Evolutionary conservation across 805 yeast genomes (phyloP).

Genomic region (Saccharomycopsis lassenensis): DNA sequence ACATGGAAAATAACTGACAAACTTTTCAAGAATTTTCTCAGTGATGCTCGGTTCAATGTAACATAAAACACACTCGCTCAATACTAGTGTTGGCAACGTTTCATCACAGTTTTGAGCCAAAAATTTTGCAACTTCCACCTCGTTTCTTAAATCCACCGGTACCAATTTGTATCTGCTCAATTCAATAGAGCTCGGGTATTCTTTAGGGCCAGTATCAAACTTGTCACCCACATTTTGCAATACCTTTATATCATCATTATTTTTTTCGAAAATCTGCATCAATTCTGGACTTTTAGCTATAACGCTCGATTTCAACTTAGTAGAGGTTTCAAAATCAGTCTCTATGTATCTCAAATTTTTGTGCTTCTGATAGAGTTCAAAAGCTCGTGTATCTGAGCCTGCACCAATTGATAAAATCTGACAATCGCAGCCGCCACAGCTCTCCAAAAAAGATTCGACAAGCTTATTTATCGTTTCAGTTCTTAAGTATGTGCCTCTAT

Average conservation of each 20-base stretch:
- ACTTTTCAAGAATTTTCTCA: conserved; percentile 31
- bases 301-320: conserved; percentile 38
- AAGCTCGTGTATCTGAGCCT: conserved; percentile 68
- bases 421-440: conserved; percentile 12
- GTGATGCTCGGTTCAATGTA: conserved; percentile 47
- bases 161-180: conserved; percentile 38
- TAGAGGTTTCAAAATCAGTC: conserved; percentile 50
- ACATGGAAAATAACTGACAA: conserved; percentile 24
- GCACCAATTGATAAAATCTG: conserved; percentile 69
- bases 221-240: neutral
- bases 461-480: conserved; percentile 33
- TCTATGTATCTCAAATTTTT: conserved; percentile 39
- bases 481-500: conserved; percentile 49
- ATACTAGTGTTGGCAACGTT: conserved; percentile 43
- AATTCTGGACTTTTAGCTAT: conserved; percentile 25
- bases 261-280: neutral
- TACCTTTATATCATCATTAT: neutral
- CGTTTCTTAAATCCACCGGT: conserved; percentile 42
- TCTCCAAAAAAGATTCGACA: conserved; percentile 27
- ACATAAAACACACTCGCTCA: conserved; percentile 72
- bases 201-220: conserved; percentile 1
- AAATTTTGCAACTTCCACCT: conserved; percentile 19
- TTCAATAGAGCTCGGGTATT: conserved; percentile 21
- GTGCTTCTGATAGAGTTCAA: conserved; percentile 26
- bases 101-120: conserved; percentile 21